phyloP scores from a whole-genome alignment of 345 rosid species.

The Erysimum cheiranthoides region DNA sequence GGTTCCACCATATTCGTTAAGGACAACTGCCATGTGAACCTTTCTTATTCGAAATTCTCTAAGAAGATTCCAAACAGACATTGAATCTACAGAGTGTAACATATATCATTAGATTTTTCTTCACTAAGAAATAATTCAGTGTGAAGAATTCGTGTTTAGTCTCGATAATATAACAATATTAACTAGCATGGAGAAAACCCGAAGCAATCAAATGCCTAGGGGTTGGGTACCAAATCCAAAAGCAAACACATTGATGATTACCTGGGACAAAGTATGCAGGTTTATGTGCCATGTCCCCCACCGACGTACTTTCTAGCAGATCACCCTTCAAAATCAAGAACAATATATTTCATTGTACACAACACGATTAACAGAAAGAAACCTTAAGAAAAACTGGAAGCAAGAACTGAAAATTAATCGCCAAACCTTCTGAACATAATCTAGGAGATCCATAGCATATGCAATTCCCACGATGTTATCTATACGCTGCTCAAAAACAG shows the following conservation, averaged over 20 bases:
- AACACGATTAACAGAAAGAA: constrained; percentile 48
- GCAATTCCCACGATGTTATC: constrained; percentile 98
- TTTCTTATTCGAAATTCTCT: constrained; percentile 98
- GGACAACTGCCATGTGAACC: constrained; percentile 99
- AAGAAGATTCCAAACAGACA: constrained; percentile 99
- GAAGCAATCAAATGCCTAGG: constrained; percentile 1
- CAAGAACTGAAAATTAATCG: constrained; percentile 29
- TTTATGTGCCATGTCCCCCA: constrained; percentile 96
- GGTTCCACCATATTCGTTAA: constrained; percentile 97
- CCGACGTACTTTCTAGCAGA: constrained; percentile 75
- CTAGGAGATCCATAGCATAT: constrained; percentile 97
- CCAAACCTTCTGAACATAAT: constrained; percentile 88
- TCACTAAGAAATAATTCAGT: constrained; percentile 16
- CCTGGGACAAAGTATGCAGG: constrained; percentile 99
- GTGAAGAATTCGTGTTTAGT: not conserved
- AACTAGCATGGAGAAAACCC: not conserved
- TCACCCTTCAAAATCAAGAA: constrained; percentile 95
- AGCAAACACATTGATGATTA: constrained; percentile 47
- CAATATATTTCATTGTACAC: constrained; percentile 54
- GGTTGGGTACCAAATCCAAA: not conserved
- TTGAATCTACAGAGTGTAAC: constrained; percentile 76
- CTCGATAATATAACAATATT: not conserved
- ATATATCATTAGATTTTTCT: constrained; percentile 9
- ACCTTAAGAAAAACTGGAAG: constrained; percentile 13
- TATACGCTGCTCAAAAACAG: constrained; percentile 98